Conservation (phyloP, 2,329 filamentous ascomycete genomes). For the Geoglossum cookeanum region DNA sequence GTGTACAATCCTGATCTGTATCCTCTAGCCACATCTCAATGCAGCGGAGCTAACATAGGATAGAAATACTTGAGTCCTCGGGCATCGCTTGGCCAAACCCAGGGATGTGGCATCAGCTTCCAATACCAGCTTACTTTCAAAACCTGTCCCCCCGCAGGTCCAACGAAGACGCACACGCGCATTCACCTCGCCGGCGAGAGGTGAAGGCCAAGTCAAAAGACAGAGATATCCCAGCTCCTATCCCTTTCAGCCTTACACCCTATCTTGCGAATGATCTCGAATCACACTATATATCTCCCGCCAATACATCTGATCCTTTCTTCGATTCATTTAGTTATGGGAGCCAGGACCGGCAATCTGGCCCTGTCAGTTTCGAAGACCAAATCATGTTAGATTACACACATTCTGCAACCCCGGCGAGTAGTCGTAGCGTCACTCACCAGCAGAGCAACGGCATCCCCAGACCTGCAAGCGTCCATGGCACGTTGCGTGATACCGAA, state of each 20-base stretch:
- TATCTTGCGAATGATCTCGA: conserved; percentile 16
- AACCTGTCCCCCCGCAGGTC: conserved; percentile 20
- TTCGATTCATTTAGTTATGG: conserved; percentile 18
- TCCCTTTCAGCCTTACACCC: conserved; percentile 12
- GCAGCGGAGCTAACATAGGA: conserved; percentile 6
- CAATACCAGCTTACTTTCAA: conserved; percentile 15
- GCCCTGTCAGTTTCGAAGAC: background rate
- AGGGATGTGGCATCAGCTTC: conserved; percentile 41
- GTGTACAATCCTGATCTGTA: conserved; percentile 13
- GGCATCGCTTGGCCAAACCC: conserved; percentile 66
- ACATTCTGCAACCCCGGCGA: background rate
- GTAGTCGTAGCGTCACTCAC: background rate
- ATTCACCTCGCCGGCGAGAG: conserved; percentile 33
- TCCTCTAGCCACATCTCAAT: background rate
- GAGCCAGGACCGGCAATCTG: background rate
- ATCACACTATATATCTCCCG: conserved; percentile 16
- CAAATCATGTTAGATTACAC: background rate
- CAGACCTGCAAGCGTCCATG: background rate
- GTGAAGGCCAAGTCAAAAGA: conserved; percentile 11
- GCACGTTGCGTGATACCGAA: background rate
- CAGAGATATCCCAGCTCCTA: conserved; percentile 11
- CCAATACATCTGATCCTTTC: conserved; percentile 21
- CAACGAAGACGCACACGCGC: conserved; percentile 36
- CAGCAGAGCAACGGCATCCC: background rate
- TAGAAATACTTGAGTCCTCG: conserved; percentile 53